Base-by-base conservation (phyloP, 257 asterid genomes). In the Phtheirospermum japonicum region DNA sequence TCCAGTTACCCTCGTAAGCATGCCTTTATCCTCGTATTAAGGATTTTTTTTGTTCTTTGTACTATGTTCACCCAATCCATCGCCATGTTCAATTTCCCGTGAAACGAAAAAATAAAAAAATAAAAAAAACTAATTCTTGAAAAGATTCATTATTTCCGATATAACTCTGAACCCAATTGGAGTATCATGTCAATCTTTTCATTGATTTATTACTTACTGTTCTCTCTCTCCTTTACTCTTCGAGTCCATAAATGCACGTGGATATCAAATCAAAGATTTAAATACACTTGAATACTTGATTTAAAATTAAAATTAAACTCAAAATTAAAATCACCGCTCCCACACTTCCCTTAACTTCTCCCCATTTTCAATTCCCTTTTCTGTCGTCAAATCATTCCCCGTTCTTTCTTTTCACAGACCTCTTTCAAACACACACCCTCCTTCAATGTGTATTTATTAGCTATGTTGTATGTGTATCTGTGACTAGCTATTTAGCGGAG, bases 221-320 rank as follows among this genome's bases (percentile, higher is more conserved):
- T 59, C 10, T 57, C 11, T 7, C 63, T 50, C 16, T n/a, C 8
- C 0, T n/a, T n/a, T n/a, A n/a, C 19, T 51, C 30, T 51, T 20
- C 5, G 20, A n/a, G 46, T 46, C 61, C 33, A 10, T 9, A 31
- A 52, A 60, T 59, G 65, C 79, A 61, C 73, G 72, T 57, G 76
- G 64, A 75, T 13, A 45, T 49, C 45, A 69, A 69, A 65, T 66
- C 70, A 48, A n/a, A 48, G 65, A 54, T 59, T 72, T 45, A 64
- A 59, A 19, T 50, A 19, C 28, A 51, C 59, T 65, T 30, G 57
- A 50, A 32, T 42, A 32, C 4, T 32, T 32, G 7, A 32, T 32
- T 32, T 1, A 1, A 0, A 0, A 59, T 63, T 42, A 34, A 26
- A 43, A 59, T 68, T 39, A 61, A 59, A 48, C 39, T 40, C 48